A percentile compares a stretch with the other conserved stretches of the same genome.
Evolutionary conservation across 75 land plant genomes (phyloP).

Genomic region (Selaginella tamariscina): DNA sequence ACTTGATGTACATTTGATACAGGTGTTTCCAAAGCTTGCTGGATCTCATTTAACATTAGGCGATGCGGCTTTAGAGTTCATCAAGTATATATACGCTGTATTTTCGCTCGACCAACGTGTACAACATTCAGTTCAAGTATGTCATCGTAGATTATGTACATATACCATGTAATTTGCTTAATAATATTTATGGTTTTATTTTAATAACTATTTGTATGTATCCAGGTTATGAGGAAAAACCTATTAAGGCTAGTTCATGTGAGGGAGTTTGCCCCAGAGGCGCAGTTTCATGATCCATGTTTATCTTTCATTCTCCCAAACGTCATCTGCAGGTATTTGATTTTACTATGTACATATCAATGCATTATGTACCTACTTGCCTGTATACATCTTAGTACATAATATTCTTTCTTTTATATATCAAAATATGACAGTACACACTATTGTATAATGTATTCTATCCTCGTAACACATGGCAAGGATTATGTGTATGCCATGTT

Average conservation of each 20-base stretch:
- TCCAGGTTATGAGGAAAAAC: constrained; percentile 83
- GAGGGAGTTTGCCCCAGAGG: constrained; percentile 88
- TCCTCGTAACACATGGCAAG: no score
- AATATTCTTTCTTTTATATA: no score
- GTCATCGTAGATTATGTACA: background rate
- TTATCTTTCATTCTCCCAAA: constrained; percentile 82
- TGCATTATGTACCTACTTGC: no score
- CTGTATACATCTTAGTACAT: no score
- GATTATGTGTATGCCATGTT: no score
- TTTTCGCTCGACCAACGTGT: constrained; percentile 79
- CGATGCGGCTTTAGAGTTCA: constrained; percentile 82
- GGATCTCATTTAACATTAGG: constrained; percentile 39
- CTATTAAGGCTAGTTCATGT: constrained; percentile 63
- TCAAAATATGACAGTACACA: no score
- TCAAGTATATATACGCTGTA: constrained; percentile 83
- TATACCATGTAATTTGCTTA: background rate
- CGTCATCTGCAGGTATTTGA: constrained; percentile 85
- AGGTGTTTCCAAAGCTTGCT: constrained; percentile 25
- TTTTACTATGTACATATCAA: no score
- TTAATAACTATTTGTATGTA: background rate
- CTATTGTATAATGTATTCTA: no score
- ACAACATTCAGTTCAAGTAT: constrained; percentile 86
- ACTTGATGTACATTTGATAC: constrained; percentile 15
- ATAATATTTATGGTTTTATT: background rate
- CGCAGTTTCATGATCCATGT: constrained; percentile 57